Evolutionary conservation across 2,329 filamentous ascomycete species (phyloP).

Genomic region (Phyllosticta citrichinensis): DNA sequence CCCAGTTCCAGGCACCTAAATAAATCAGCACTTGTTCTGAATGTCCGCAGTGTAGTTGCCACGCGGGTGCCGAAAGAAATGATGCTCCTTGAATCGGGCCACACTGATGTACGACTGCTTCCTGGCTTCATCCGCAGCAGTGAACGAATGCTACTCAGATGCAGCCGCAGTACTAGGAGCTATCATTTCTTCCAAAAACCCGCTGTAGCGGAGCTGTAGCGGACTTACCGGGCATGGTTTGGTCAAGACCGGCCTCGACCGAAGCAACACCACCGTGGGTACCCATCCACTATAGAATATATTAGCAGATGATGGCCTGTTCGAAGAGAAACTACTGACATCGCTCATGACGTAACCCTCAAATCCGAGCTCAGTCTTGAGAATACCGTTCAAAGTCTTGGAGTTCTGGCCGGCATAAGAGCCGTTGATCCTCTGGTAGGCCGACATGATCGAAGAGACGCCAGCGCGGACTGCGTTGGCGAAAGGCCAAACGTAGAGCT

Average conservation of each 20-base stretch:
- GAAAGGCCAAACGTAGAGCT: slow-evolving; percentile 71
- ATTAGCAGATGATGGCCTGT: too few relatives aligned
- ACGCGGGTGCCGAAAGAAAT: slow-evolving; percentile 9
- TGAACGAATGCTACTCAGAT: too few relatives aligned
- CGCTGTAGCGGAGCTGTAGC: too few relatives aligned
- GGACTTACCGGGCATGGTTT: slow-evolving; percentile 8
- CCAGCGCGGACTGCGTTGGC: slow-evolving; percentile 61
- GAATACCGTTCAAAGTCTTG: slow-evolving; percentile 34
- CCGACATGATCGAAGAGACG: slow-evolving; percentile 43
- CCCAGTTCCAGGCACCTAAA: slow-evolving; percentile 10
- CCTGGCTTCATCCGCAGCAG: too few relatives aligned
- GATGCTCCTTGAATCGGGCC: not conserved
- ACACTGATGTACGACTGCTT: too few relatives aligned
- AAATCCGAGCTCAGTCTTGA: slow-evolving; percentile 39
- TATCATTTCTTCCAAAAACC: too few relatives aligned
- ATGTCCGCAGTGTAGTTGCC: not conserved
- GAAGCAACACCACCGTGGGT: slow-evolving; percentile 20
- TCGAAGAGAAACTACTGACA: not conserved
- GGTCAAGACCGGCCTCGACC: slow-evolving; percentile 20
- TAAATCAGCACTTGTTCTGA: too few relatives aligned
- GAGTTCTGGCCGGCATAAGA: slow-evolving; percentile 38
- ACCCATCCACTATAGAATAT: slow-evolving; percentile 10
- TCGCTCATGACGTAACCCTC: slow-evolving; percentile 20
- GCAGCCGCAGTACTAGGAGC: too few relatives aligned
- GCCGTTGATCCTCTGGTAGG: slow-evolving; percentile 28